Percentiles rank a stretch among this genome's conserved stretches.
These are phyloP conservation scores for Candida takata DNA, from an alignment of 805 yeast species.

Conservation along the genomic window DNA sequence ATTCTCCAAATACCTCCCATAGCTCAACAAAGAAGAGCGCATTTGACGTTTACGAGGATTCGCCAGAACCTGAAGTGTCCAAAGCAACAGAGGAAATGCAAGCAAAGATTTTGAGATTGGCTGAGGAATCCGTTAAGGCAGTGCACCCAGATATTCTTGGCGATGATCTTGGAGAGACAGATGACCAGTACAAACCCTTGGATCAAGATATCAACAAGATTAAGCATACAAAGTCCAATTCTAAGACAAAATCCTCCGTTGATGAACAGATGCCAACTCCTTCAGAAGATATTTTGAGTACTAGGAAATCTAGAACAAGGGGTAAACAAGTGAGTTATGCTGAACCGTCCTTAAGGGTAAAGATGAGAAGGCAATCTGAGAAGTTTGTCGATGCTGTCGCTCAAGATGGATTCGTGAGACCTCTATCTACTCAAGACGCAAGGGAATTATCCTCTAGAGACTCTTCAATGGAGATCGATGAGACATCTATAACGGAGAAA, in stretches of 20 bases:
- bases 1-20: slow-evolving; percentile 12
- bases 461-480: slow-evolving; percentile 1
- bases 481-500: background rate
- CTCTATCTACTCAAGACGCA: slow-evolving; percentile 1
- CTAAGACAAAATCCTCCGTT: slow-evolving; percentile 23
- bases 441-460: background rate
- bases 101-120: slow-evolving; percentile 15
- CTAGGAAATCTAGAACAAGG: slow-evolving; percentile 41
- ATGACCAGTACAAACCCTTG: slow-evolving; percentile 19
- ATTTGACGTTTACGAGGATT: slow-evolving; percentile 20
- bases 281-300: slow-evolving; percentile 11
- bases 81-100: slow-evolving; percentile 1
- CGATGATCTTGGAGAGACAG: slow-evolving; percentile 5
- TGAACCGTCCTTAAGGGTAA: slow-evolving; percentile 57
- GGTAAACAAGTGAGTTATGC: slow-evolving; percentile 58
- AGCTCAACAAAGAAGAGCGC: slow-evolving; percentile 2
- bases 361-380: slow-evolving; percentile 61
- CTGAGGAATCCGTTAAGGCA: slow-evolving; percentile 13
- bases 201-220: slow-evolving; percentile 17
- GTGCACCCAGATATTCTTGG: background rate
- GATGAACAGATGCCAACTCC: slow-evolving; percentile 35
- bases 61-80: slow-evolving; percentile 7
- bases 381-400: slow-evolving; percentile 54
- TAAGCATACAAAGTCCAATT: slow-evolving; percentile 25
- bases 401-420: slow-evolving; percentile 12